Evolutionary conservation across 169 alveolate species (phyloP), one percentile per base, ranked within the genome.

Genomic region (Plasmodium vinckei): DNA sequence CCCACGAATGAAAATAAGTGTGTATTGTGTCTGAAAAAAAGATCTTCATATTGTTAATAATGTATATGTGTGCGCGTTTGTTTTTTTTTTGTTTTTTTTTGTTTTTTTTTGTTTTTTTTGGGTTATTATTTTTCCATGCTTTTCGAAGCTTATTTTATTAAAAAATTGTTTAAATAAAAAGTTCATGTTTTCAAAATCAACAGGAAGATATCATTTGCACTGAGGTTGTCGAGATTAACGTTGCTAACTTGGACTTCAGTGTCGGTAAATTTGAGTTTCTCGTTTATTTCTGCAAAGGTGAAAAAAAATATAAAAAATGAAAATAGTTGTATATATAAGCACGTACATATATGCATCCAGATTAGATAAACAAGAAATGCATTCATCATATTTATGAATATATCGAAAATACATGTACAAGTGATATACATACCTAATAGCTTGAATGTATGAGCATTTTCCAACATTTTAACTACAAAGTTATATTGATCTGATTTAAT

Each of bases 141-240:
- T 33, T 33, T 33, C 7, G 42, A 33, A 33, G 42, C 3, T 33
- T 33, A 33, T 33, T 33, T 33, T 33, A 33, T 33, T 3, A 33
- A 33, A 33, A 33, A 33, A 33, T 33, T 3, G 5, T 33, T 33
- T 33, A 33, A 33, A 33, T 33, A 33, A 33, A 33, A 33, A 33
- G 5, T 33, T 39, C 69, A 61, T 33, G 59, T 68, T 46, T 84
- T 68, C 57, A 84, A 84, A 46, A 84, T 39, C 53, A 84, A 64
- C 9, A 84, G 73, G 70, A 84, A 84, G 13, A 84, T 84, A 57
- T 84, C 91, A 53, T 84, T 84, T 21, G 91, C 91, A 19, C 46
- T 84, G 19, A 70, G 65, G n/a, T 84, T 68, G 46, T 84, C 70
- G 9, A 84, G 57, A 64, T 84, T 71, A n/a, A 84, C 64, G 12